These are phyloP conservation scores for Pseudogymnoascus sp. DNA, from an alignment of 2,329 filamentous ascomycete genomes.

Conservation along the genomic window DNA sequence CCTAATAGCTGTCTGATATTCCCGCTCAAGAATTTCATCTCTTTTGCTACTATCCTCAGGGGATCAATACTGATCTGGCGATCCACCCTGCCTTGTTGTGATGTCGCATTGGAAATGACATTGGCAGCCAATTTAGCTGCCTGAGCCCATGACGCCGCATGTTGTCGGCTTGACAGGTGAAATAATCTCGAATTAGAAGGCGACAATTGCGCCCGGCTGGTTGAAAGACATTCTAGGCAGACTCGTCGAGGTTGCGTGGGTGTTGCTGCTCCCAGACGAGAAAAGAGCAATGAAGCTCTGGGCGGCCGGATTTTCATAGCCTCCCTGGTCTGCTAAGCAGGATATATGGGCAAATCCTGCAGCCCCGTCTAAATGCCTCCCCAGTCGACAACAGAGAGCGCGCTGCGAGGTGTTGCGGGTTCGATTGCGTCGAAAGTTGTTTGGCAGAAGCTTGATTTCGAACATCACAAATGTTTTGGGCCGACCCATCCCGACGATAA, in stretches of 20 bases:
- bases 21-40: conserved; percentile 91
- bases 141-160: conserved; percentile 65
- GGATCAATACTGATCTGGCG: conserved; percentile 73
- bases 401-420: conserved; percentile 1
- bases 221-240: conserved; percentile 32
- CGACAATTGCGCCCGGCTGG: conserved; percentile 10
- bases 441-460: conserved; percentile 7
- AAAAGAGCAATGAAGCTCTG: conserved; percentile 41
- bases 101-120: conserved; percentile 59
- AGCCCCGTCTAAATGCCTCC: conserved; percentile 3
- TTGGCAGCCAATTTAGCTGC: conserved; percentile 64
- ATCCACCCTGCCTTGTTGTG: conserved; percentile 66
- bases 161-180: conserved; percentile 35
- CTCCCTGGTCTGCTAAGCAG: conserved; percentile 14
- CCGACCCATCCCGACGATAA: conserved; percentile 6
- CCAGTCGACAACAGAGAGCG: not conserved
- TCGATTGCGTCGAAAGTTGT: not conserved
- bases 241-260: conserved; percentile 30
- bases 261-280: conserved; percentile 28
- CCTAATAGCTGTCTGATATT: conserved; percentile 91
- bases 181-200: conserved; percentile 18
- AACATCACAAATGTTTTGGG: conserved; percentile 8
- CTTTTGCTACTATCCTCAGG: conserved; percentile 81
- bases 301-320: conserved; percentile 46
- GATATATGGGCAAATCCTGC: conserved; percentile 4